These are phyloP conservation scores for Canna indica DNA, from an alignment of 176 grass and related monocot genomes.

Conservation along the genomic window DNA sequence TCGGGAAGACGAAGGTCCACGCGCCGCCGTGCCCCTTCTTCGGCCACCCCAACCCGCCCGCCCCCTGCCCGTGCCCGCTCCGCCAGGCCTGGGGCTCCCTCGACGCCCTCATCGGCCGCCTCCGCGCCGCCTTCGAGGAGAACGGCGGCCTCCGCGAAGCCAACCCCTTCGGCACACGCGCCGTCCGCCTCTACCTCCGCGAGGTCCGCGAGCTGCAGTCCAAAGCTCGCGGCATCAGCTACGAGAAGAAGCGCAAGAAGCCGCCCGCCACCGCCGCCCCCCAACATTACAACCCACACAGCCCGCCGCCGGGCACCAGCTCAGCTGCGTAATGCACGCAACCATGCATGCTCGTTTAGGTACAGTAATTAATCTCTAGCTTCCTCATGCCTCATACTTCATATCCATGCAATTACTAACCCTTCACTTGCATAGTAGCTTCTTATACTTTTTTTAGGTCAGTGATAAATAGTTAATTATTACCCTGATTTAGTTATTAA, in stretches of 20 bases:
- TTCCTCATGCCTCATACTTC: no score
- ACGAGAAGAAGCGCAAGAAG: conserved; percentile 16
- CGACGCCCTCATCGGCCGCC: conserved; percentile 79
- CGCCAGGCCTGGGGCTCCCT: conserved; percentile 87
- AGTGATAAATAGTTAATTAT: no score
- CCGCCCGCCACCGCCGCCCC: neutral
- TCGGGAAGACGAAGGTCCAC: conserved; percentile 96
- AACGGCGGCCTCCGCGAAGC: conserved; percentile 77
- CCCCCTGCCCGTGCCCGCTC: conserved; percentile 76
- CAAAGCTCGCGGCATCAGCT: conserved; percentile 73
- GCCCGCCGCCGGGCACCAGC: neutral
- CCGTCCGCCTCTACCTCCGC: conserved; percentile 75
- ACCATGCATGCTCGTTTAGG: neutral
- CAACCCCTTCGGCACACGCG: conserved; percentile 84
- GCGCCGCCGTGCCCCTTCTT: conserved; percentile 75
- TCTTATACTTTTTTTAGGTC: no score
- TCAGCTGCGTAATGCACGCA: neutral
- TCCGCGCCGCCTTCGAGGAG: conserved; percentile 90
- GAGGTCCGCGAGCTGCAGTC: conserved; percentile 86
- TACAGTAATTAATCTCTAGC: no score
- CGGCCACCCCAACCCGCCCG: conserved; percentile 77
- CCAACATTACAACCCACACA: neutral
- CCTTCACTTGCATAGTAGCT: no score
- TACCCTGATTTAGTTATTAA: no score
- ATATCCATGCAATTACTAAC: no score